Conservation (phyloP, 257 asterid genomes). For the Plantago elongata region DNA sequence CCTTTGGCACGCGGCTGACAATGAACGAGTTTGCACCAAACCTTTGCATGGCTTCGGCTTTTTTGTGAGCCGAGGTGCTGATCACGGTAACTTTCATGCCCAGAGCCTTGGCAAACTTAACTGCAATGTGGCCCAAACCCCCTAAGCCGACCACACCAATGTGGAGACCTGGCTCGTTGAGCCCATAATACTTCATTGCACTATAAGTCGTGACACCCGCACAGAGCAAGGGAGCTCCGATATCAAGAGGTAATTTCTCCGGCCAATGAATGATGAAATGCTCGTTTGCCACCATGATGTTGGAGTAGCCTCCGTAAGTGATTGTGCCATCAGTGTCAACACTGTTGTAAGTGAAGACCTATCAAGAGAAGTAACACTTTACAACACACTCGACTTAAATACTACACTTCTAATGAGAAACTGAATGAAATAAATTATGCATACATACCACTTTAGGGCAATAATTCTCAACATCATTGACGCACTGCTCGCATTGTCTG, state of each 20-base stretch:
- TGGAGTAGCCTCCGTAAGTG: constrained; percentile 40
- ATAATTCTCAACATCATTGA: constrained; percentile 28
- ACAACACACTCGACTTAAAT: no score
- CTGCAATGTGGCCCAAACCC: constrained; percentile 46
- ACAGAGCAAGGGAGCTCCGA: constrained; percentile 37
- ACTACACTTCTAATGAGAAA: no score
- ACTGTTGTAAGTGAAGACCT: constrained; percentile 26
- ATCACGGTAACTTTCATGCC: constrained; percentile 37
- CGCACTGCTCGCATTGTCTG: constrained; percentile 31
- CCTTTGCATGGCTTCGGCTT: constrained; percentile 26
- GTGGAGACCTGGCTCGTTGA: constrained; percentile 35
- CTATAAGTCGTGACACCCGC: constrained; percentile 43
- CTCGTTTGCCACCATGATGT: constrained; percentile 32
- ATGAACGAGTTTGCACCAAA: constrained; percentile 35
- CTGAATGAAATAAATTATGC: not conserved
- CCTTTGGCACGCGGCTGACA: constrained; percentile 22
- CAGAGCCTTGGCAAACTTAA: constrained; percentile 37
- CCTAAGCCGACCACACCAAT: constrained; percentile 40
- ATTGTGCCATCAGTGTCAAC: constrained; percentile 25
- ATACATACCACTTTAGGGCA: constrained; percentile 20
- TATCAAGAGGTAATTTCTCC: constrained; percentile 26
- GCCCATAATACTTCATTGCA: constrained; percentile 25
- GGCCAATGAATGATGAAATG: constrained; percentile 36
- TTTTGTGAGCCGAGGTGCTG: constrained; percentile 30
- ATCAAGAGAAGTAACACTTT: no score